Evolutionary conservation across 176 grass and related monocot genomes (phyloP).

Genomic region (Ensete ventricosum): DNA sequence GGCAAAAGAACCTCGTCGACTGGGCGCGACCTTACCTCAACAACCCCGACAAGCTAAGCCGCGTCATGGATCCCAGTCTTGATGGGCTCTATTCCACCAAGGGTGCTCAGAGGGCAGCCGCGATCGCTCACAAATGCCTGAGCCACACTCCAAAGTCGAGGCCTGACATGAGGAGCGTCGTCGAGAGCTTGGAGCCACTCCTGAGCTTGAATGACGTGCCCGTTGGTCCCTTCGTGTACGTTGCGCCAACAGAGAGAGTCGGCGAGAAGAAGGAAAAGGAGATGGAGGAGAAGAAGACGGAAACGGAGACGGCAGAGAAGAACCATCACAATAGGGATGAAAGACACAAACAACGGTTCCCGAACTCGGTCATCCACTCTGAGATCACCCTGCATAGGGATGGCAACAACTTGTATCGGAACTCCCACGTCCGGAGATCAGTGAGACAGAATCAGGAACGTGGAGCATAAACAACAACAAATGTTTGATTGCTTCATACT

Average conservation of each 20-base stretch:
- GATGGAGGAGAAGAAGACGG: not conserved
- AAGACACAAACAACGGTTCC: slow-evolving; percentile 34
- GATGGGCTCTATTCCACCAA: slow-evolving; percentile 49
- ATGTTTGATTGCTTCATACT: too few relatives aligned
- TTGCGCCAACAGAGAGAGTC: slow-evolving; percentile 15
- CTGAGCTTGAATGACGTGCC: slow-evolving; percentile 57
- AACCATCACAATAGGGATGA: slow-evolving; percentile 14
- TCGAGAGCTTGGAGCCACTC: slow-evolving; percentile 63
- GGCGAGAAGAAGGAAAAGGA: not conserved
- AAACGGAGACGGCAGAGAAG: not conserved
- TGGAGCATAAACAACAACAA: not conserved
- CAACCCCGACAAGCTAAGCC: slow-evolving; percentile 52
- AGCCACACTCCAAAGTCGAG: slow-evolving; percentile 53
- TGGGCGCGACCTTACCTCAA: slow-evolving; percentile 76
- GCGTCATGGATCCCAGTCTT: slow-evolving; percentile 60
- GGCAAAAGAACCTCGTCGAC: slow-evolving; percentile 77
- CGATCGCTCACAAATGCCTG: slow-evolving; percentile 62
- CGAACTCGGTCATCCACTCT: slow-evolving; percentile 55
- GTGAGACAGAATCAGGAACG: slow-evolving; percentile 2
- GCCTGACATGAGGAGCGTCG: slow-evolving; percentile 60
- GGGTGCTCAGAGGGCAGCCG: slow-evolving; percentile 49
- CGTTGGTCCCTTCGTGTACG: slow-evolving; percentile 61
- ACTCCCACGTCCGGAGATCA: slow-evolving; percentile 24
- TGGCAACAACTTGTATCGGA: slow-evolving; percentile 29
- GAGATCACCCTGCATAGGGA: slow-evolving; percentile 39